Percentiles rank a stretch among this genome's conserved stretches.
Evolutionary conservation across 495 filamentous ascomycete genomes (phyloP).

Genomic region (Hyphodiscus hymeniophilus): DNA sequence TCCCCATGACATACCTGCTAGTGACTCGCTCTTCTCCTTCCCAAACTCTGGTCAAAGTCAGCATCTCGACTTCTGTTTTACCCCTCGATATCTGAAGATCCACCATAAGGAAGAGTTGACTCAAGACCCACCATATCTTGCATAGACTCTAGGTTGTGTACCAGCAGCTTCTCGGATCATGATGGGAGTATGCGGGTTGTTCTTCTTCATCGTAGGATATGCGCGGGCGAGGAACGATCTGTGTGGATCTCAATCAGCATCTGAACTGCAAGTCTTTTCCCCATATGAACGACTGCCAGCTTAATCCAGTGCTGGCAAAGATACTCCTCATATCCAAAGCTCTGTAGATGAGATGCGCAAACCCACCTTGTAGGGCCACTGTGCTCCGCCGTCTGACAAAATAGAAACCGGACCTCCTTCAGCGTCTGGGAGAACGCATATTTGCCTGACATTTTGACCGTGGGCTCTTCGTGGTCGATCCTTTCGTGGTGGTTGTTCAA

Average conservation of each 20-base stretch:
- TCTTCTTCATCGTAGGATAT: constrained; percentile 99
- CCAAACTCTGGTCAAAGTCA: constrained; percentile 56
- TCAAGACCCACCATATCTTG: constrained; percentile 73
- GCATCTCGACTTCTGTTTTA: background rate
- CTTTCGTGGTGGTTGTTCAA: background rate
- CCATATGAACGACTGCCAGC: too few species aligned
- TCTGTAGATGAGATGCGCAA: background rate
- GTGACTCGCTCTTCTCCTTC: constrained; percentile 75
- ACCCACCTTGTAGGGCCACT: constrained; percentile 79
- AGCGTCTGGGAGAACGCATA: constrained; percentile 81
- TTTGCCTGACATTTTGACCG: constrained; percentile 70
- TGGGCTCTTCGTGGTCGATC: constrained; percentile 21
- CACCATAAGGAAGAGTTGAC: background rate
- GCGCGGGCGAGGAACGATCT: constrained; percentile 86
- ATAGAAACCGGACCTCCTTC: constrained; percentile 94
- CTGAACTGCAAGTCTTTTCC: background rate
- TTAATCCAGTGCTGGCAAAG: too few species aligned
- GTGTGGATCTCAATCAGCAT: constrained; percentile 5
- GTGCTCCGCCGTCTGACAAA: constrained; percentile 87
- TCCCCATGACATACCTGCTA: constrained; percentile 53
- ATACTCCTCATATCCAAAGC: background rate
- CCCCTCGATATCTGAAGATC: background rate
- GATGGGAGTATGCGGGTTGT: constrained; percentile 92
- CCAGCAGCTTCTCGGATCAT: constrained; percentile 84
- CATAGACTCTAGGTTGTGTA: constrained; percentile 76